Base-by-base conservation (phyloP, 192 early-diverging fungal genomes). In the Spizellomyces punctatus region DNA sequence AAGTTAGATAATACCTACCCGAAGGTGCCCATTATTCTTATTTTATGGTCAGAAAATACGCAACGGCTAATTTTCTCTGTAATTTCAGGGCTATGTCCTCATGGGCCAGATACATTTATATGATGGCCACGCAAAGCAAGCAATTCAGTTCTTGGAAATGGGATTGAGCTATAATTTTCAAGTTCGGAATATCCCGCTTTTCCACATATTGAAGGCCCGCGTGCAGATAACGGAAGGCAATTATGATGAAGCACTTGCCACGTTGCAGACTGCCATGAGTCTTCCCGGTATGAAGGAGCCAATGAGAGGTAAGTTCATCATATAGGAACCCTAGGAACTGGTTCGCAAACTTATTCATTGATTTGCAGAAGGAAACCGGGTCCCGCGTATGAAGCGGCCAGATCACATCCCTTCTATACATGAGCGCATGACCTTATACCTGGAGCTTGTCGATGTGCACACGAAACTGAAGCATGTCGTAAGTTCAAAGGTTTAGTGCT, bases 161-260 rank as follows among this genome's bases (percentile, higher is more conserved):
- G 83, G 69, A n/a, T 68, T 87, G 46, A 82, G 83, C 66, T 80
- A 79, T 47, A 81, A 85, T 47, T 87, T 87, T 54, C 72, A 83
- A 72, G 76, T 85, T 14, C 76, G 83, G 45, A 69, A 85, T 42
- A 76, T 79, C 7, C 73, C 77, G 5, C 19, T 67, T 21, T 87
- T 78, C 58, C 76, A 77, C 17, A 55, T 83, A 12, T 58, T 87
- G 8, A 83, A 80, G 65, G 82, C 83, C 0, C 73, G 76, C 58
- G 71, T 71, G 22, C 61, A 75, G 5, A 83, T 81, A n/a, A 17
- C 48, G 4, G 72, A 83, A 58, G 78, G 78, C 3, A 46, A 66
- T 10, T 56, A 67, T 27, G 77, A 83, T 12, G 81, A 85, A 22
- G 77, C 83, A 44, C 58, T 85, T 41, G 65, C 64, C 57, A 58